A percentile compares a stretch with the other conserved stretches of the same genome.
phyloP scores from a whole-genome alignment of 352 stramenopile genomes.

The Globisporangium abappressorium region DNA sequence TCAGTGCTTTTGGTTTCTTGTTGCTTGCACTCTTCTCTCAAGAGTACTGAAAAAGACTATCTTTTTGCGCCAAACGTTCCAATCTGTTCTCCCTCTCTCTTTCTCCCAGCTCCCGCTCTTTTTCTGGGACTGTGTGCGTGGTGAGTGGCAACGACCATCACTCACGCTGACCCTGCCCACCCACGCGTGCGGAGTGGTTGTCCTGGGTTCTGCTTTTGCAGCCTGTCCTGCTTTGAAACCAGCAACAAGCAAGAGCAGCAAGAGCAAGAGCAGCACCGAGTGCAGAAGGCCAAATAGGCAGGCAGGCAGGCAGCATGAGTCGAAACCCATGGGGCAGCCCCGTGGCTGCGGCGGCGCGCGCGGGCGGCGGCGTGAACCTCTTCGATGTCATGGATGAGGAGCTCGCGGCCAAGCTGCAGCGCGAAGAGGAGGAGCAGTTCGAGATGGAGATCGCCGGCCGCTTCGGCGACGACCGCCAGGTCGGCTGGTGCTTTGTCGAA shows the following conservation, averaged over 20 bases:
- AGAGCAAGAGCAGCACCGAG: conserved; percentile 1
- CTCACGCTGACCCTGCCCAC: conserved; percentile 16
- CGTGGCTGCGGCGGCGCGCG: conserved; percentile 16
- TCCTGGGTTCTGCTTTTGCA: conserved; percentile 14
- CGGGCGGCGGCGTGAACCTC: conserved; percentile 37
- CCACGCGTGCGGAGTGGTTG: conserved; percentile 8
- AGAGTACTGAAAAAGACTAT: not conserved
- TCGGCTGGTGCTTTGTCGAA: conserved; percentile 74
- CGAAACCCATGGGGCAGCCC: conserved; percentile 33
- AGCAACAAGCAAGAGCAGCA: conserved; percentile 8
- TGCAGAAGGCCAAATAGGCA: not conserved
- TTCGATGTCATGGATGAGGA: conserved; percentile 73
- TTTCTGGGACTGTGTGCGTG: conserved; percentile 11
- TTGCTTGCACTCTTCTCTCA: not conserved
- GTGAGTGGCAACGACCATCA: conserved; percentile 17
- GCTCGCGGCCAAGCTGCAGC: conserved; percentile 63
- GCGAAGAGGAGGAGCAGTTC: conserved; percentile 66
- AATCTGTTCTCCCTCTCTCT: conserved; percentile 1
- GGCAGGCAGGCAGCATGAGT: conserved; percentile 15
- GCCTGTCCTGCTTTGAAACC: conserved; percentile 10
- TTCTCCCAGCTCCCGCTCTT: not conserved
- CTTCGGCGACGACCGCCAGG: conserved; percentile 55
- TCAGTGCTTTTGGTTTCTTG: not conserved
- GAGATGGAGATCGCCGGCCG: conserved; percentile 59
- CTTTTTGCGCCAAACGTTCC: not conserved